Percentiles rank a stretch among this genome's conserved stretches.
These are phyloP conservation scores for Colletotrichum acutatum DNA, from an alignment of 2,329 filamentous ascomycete genomes.

Conservation along the genomic window DNA sequence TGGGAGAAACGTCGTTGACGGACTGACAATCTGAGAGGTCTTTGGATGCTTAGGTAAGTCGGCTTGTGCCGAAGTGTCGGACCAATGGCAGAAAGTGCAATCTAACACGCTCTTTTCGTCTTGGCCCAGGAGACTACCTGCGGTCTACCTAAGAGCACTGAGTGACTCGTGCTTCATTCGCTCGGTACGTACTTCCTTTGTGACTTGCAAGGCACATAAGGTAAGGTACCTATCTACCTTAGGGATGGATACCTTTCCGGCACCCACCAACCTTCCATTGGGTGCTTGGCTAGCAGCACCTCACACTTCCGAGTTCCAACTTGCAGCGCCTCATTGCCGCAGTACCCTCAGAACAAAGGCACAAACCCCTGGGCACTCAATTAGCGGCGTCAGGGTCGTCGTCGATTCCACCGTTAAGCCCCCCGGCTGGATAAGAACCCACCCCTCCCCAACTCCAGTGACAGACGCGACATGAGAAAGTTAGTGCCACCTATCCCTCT, in stretches of 20 bases:
- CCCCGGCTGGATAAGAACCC: background rate
- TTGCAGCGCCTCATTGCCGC: background rate
- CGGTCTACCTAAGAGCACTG: background rate
- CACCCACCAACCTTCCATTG: too few relatives aligned
- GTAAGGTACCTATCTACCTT: background rate
- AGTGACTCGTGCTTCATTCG: too few relatives aligned
- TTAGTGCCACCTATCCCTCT: slow-evolving; percentile 2
- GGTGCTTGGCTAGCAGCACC: too few relatives aligned
- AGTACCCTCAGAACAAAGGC: background rate
- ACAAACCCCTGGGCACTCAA: background rate
- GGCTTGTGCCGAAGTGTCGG: background rate
- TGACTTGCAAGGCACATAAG: too few relatives aligned
- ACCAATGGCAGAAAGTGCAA: slow-evolving; percentile 3
- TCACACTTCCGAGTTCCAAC: background rate
- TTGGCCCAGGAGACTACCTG: background rate
- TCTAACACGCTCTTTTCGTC: background rate
- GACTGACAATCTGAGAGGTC: background rate
- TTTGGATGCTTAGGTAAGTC: slow-evolving; percentile 29
- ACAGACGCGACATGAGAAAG: background rate
- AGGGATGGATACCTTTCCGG: too few relatives aligned
- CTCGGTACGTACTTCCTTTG: background rate
- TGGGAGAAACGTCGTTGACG: slow-evolving; percentile 6
- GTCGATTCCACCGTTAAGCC: background rate
- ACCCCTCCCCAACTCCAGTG: background rate
- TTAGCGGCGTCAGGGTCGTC: slow-evolving; percentile 11